phyloP scores from a whole-genome alignment of 805 yeast species.

The Yamadazyma endophytica region DNA sequence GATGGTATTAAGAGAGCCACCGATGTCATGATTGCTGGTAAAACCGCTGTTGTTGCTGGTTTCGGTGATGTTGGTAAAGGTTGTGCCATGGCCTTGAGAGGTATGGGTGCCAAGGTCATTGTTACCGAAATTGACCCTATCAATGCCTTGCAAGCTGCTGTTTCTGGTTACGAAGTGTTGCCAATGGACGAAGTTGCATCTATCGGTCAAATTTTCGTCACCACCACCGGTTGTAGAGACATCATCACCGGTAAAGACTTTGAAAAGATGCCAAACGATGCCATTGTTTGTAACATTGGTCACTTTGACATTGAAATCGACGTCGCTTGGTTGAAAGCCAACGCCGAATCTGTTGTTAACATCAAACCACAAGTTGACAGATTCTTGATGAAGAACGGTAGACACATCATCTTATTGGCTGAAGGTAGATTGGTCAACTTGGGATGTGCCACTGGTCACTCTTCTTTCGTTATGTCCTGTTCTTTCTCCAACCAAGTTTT shows the following conservation, averaged over 20 bases:
- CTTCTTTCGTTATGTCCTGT: conserved; percentile 98
- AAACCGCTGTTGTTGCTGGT: conserved; percentile 98
- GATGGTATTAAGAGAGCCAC: conserved; percentile 99
- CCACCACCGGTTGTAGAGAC: conserved; percentile 99
- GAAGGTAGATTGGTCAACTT: conserved; percentile 99
- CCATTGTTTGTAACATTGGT: conserved; percentile 99
- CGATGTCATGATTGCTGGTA: conserved; percentile 99
- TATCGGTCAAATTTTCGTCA: conserved; percentile 94
- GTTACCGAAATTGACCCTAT: conserved; percentile 98
- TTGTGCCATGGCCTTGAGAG: conserved; percentile 97
- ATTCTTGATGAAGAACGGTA: conserved; percentile 82
- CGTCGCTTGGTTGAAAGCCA: conserved; percentile 96
- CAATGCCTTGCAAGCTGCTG: conserved; percentile 99
- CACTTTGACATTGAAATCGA: conserved; percentile 99
- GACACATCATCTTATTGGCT: conserved; percentile 92
- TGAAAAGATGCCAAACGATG: conserved; percentile 94
- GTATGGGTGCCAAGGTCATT: conserved; percentile 99
- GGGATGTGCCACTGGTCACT: conserved; percentile 99
- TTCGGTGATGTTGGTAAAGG: conserved; percentile 99
- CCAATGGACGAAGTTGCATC: conserved; percentile 93
- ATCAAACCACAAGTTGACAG: conserved; percentile 99
- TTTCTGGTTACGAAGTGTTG: conserved; percentile 95
- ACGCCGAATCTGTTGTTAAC: conserved; percentile 91
- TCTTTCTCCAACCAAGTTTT: conserved; percentile 99
- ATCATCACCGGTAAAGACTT: conserved; percentile 89